Conservation (phyloP, 1,139 yeast genomes). For the Hyphopichia buzzinii region DNA sequence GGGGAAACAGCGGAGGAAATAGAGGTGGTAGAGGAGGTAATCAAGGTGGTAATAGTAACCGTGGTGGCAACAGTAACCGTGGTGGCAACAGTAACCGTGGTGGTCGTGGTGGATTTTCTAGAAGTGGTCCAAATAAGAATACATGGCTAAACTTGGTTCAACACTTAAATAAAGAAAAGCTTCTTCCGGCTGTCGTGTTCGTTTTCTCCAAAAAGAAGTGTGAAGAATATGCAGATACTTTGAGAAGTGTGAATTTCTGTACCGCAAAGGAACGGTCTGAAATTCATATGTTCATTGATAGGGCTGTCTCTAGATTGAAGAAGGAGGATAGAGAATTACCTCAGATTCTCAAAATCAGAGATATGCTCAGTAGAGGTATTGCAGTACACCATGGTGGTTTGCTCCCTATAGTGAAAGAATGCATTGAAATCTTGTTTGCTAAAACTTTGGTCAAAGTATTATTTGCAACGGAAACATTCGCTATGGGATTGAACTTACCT, state of each 20-base stretch:
- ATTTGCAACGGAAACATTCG: constrained; percentile 97
- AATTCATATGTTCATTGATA: constrained; percentile 87
- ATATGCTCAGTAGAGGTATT: constrained; percentile 82
- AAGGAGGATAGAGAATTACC: constrained; percentile 93
- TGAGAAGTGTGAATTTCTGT: constrained; percentile 75
- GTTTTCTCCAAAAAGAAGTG: constrained; percentile 93
- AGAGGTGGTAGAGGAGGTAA: constrained; percentile 24
- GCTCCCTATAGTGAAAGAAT: constrained; percentile 91
- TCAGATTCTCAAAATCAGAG: constrained; percentile 79
- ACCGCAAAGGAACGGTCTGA: constrained; percentile 83
- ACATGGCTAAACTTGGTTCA: constrained; percentile 81
- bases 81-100: constrained; percentile 27
- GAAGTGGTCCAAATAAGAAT: constrained; percentile 74
- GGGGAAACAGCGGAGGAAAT: constrained; percentile 22
- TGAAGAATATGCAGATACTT: constrained; percentile 85
- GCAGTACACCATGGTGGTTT: constrained; percentile 98
- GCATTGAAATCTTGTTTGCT: constrained; percentile 89
- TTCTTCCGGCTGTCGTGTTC: constrained; percentile 88
- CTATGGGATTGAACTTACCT: constrained; percentile 96
- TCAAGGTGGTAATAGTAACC: constrained; percentile 18
- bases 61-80: constrained; percentile 14
- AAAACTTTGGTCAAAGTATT: constrained; percentile 82
- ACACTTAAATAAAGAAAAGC: constrained; percentile 58
- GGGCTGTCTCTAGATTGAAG: constrained; percentile 81
- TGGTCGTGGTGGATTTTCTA: constrained; percentile 36